Evolutionary conservation across 140 eudicot genomes (phyloP).

Genomic region (Anethum foeniculum): DNA sequence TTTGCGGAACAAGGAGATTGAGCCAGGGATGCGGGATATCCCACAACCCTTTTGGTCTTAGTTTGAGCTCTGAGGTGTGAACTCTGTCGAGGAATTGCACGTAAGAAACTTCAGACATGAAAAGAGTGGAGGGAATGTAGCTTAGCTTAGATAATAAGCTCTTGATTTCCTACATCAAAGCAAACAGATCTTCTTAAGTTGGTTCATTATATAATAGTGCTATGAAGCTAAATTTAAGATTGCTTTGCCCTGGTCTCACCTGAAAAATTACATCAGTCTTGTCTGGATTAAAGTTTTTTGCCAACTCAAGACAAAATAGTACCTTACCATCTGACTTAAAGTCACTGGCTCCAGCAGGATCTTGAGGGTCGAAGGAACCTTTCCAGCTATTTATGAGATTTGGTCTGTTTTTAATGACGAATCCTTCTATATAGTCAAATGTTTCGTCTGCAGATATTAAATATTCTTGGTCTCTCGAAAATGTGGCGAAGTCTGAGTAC

Average conservation of each 20-base stretch:
- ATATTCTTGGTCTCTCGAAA: constrained; percentile 73
- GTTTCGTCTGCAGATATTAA: constrained; percentile 50
- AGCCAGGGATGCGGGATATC: constrained; percentile 12
- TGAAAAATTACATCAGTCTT: constrained; percentile 33
- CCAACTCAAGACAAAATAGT: constrained; percentile 69
- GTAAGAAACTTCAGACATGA: constrained; percentile 5
- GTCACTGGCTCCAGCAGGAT: constrained; percentile 53
- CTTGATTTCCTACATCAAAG: constrained; percentile 8
- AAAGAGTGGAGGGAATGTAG: constrained; percentile 5
- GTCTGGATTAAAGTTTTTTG: constrained; percentile 58
- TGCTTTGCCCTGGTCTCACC: constrained; percentile 30
- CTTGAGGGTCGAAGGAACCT: constrained; percentile 65
- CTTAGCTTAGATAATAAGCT: constrained; percentile 4
- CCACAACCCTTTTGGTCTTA: constrained; percentile 12
- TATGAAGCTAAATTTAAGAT: background rate
- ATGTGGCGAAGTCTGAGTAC: constrained; percentile 61
- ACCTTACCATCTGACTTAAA: constrained; percentile 70
- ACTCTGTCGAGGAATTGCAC: constrained; percentile 4
- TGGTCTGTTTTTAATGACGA: constrained; percentile 73
- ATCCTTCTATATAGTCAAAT: constrained; percentile 85
- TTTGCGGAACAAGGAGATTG: constrained; percentile 10
- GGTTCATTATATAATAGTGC: background rate
- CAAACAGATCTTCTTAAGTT: background rate
- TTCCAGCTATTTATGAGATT: constrained; percentile 84
- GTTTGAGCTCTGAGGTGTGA: constrained; percentile 8